A percentile compares a stretch with the other conserved stretches of the same genome.
Evolutionary conservation across 2,329 filamentous ascomycete species (phyloP).

Genomic region (Pyrenochaeta sp.): DNA sequence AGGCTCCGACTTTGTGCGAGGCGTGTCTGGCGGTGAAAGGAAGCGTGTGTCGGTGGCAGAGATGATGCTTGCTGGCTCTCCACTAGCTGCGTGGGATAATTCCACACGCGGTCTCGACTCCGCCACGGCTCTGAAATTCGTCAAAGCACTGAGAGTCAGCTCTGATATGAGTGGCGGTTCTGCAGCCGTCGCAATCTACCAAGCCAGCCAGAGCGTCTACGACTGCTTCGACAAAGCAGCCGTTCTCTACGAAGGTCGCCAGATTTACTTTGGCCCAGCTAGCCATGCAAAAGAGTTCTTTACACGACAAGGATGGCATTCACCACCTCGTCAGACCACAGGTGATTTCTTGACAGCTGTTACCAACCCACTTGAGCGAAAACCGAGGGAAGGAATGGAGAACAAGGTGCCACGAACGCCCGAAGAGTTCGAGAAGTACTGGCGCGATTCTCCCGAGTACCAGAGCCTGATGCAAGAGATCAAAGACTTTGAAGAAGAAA

Average conservation of each 20-base stretch:
- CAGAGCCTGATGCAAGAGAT: slow-evolving; percentile 58
- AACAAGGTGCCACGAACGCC: slow-evolving; percentile 57
- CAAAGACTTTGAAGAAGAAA: slow-evolving; percentile 58
- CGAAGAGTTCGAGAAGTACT: slow-evolving; percentile 59
- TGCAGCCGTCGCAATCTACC: slow-evolving; percentile 67
- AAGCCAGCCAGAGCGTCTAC: slow-evolving; percentile 61
- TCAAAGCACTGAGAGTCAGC: slow-evolving; percentile 60
- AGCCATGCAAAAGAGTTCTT: slow-evolving; percentile 70
- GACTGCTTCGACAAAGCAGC: slow-evolving; percentile 76
- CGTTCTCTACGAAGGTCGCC: slow-evolving; percentile 77
- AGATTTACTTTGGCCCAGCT: slow-evolving; percentile 78
- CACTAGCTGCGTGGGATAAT: slow-evolving; percentile 57
- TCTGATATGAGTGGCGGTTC: slow-evolving; percentile 60
- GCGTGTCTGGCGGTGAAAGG: slow-evolving; percentile 68
- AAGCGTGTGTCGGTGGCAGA: slow-evolving; percentile 71
- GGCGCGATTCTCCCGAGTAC: slow-evolving; percentile 62
- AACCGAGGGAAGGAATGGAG: slow-evolving; percentile 53
- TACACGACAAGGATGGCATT: slow-evolving; percentile 72
- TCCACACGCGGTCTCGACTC: slow-evolving; percentile 51
- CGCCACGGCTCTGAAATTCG: slow-evolving; percentile 67
- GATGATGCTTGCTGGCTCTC: slow-evolving; percentile 52
- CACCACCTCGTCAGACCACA: slow-evolving; percentile 72
- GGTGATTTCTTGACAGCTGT: slow-evolving; percentile 81
- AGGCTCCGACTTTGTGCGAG: slow-evolving; percentile 67
- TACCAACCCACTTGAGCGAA: slow-evolving; percentile 60